A percentile compares a stretch with the other conserved stretches of the same genome.
Evolutionary conservation across 176 grass and related monocot species (phyloP).

Genomic region (Cenchrus americanus): DNA sequence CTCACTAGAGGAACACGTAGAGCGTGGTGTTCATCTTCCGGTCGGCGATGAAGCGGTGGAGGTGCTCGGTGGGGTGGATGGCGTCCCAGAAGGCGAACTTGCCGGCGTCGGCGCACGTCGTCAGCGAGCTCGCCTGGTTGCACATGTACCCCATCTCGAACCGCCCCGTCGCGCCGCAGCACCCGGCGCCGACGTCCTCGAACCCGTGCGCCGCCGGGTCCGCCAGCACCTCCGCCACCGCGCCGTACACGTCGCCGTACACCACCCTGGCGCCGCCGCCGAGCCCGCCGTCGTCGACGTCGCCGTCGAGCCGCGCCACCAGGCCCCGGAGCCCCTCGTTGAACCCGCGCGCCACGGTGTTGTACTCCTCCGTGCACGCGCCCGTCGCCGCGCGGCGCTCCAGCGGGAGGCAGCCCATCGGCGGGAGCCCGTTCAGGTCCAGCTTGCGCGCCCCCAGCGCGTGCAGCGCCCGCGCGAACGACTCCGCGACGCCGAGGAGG

Average conservation of each 20-base stretch:
- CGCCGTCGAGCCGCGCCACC: constrained; percentile 38
- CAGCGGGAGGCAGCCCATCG: constrained; percentile 80
- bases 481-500: constrained; percentile 43
- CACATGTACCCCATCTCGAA: constrained; percentile 36
- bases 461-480: constrained; percentile 40
- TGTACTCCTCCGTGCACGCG: constrained; percentile 67
- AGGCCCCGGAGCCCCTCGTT: constrained; percentile 46
- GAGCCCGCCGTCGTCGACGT: constrained; percentile 3
- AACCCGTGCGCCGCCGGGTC: constrained; percentile 34
- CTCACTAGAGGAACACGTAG: constrained; percentile 45
- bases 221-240: neutral
- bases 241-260: constrained; percentile 23
- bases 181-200: neutral
- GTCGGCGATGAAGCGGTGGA: constrained; percentile 58
- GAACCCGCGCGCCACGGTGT: constrained; percentile 47
- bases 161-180: constrained; percentile 33
- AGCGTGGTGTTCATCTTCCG: constrained; percentile 69
- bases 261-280: constrained; percentile 21
- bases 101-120: constrained; percentile 20
- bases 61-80: constrained; percentile 72
- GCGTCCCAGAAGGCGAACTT: constrained; percentile 34
- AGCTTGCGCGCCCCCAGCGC: constrained; percentile 67
- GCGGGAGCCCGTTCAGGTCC: constrained; percentile 60
- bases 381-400: constrained; percentile 41
- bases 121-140: neutral